These are phyloP conservation scores for Parsonsia alboflavescens DNA, from an alignment of 257 asterid species.

Conservation along the genomic window DNA sequence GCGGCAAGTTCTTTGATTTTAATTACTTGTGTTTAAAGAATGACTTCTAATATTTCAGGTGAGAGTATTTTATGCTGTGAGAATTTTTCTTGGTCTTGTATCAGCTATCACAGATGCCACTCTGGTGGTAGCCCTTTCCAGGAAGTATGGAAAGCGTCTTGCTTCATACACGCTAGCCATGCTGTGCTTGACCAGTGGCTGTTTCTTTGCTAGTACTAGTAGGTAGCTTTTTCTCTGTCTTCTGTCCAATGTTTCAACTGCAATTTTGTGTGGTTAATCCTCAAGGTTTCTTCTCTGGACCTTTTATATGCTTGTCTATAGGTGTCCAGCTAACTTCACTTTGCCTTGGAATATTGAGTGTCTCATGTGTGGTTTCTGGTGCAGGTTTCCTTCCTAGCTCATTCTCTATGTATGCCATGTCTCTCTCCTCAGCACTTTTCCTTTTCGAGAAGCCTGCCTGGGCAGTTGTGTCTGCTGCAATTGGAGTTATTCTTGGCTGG, in stretches of 20 bases:
- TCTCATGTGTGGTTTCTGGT: constrained; percentile 17
- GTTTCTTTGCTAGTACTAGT: constrained; percentile 98
- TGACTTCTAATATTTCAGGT: constrained; percentile 47
- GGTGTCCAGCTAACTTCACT: neutral
- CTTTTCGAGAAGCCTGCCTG: constrained; percentile 83
- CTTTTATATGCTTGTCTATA: neutral
- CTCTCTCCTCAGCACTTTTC: constrained; percentile 85
- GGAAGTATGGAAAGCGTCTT: constrained; percentile 92
- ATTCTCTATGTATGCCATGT: constrained; percentile 93
- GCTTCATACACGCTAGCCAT: constrained; percentile 91
- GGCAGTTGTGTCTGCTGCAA: constrained; percentile 79
- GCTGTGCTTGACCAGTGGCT: constrained; percentile 97
- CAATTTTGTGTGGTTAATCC: neutral
- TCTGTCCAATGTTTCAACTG: neutral
- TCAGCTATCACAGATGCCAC: constrained; percentile 81
- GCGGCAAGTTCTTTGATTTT: constrained; percentile 11
- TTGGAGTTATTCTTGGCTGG: constrained; percentile 97
- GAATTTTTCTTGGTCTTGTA: constrained; percentile 68
- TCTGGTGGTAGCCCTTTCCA: constrained; percentile 86
- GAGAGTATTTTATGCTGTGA: constrained; percentile 82
- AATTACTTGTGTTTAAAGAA: constrained; percentile 9
- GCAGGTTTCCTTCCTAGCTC: constrained; percentile 99
- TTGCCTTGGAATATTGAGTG: neutral
- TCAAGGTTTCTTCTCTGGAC: neutral
- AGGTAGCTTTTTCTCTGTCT: constrained; percentile 17